A percentile compares a stretch with the other conserved stretches of the same genome.
These are phyloP conservation scores for Cokeromyces recurvatus DNA, from an alignment of 371 early-diverging fungal species.

Conservation along the genomic window DNA sequence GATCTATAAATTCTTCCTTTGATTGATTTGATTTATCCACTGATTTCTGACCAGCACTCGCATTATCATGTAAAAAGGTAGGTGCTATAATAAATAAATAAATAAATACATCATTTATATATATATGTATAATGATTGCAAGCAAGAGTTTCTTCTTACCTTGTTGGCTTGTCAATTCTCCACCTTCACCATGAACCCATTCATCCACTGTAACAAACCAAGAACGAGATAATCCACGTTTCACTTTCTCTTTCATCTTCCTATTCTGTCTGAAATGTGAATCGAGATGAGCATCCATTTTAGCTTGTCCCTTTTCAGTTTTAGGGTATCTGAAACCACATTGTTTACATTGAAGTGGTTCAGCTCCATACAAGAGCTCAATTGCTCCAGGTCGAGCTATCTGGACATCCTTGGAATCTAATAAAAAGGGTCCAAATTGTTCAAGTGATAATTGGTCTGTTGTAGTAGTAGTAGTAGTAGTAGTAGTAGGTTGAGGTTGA, in stretches of 20 bases:
- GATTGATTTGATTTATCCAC: slow-evolving; percentile 13
- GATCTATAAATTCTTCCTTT: slow-evolving; percentile 13
- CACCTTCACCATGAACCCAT: slow-evolving; percentile 45
- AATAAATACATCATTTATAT: too few relatives aligned
- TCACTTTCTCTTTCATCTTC: slow-evolving; percentile 71
- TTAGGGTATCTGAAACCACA: slow-evolving; percentile 83
- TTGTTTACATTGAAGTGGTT: slow-evolving; percentile 82
- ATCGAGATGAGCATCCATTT: slow-evolving; percentile 85
- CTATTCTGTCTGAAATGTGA: slow-evolving; percentile 93
- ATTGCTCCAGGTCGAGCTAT: slow-evolving; percentile 53
- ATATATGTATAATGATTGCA: too few relatives aligned
- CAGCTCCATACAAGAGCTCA: slow-evolving; percentile 68
- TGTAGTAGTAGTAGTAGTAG: neutral
- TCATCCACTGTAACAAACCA: slow-evolving; percentile 81
- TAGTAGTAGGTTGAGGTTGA: neutral
- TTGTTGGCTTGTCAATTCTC: slow-evolving; percentile 45
- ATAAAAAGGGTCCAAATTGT: slow-evolving; percentile 18
- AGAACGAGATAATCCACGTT: slow-evolving; percentile 73
- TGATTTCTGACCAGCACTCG: slow-evolving; percentile 3
- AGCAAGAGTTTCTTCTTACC: too few relatives aligned
- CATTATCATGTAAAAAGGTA: slow-evolving; percentile 34
- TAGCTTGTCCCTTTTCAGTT: slow-evolving; percentile 61
- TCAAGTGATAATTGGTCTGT: neutral
- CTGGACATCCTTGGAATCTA: slow-evolving; percentile 47
- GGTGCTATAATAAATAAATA: slow-evolving; percentile 31